These are phyloP conservation scores for Chaetoceros muelleri DNA, from an alignment of 108 stramenopile genomes.

Conservation along the genomic window DNA sequence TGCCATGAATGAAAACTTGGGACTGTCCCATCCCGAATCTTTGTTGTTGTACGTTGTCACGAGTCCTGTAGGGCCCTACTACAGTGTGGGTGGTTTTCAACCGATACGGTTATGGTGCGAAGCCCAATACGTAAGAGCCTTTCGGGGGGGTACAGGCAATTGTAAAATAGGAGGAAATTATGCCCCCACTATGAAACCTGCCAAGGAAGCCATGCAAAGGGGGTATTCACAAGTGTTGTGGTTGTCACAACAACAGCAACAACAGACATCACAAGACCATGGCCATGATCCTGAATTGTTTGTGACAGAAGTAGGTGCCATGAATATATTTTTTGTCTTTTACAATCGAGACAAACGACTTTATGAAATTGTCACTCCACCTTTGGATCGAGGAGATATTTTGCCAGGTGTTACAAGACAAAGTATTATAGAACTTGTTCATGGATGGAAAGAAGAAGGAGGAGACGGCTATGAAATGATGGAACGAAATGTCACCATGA, in stretches of 20 bases:
- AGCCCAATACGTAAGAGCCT: slow-evolving; percentile 81
- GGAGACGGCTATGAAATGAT: slow-evolving; percentile 58
- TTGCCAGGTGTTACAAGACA: slow-evolving; percentile 90
- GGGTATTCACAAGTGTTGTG: slow-evolving; percentile 90
- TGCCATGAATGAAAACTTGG: slow-evolving; percentile 79
- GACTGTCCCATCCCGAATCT: slow-evolving; percentile 52
- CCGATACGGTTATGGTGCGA: slow-evolving; percentile 86
- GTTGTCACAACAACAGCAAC: too few relatives aligned
- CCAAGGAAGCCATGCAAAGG: slow-evolving; percentile 49
- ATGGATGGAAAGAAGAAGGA: too few relatives aligned
- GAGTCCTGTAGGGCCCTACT: slow-evolving; percentile 89
- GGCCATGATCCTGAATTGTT: slow-evolving; percentile 74
- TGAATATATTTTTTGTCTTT: slow-evolving; percentile 93
- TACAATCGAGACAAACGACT: slow-evolving; percentile 40
- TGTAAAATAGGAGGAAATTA: slow-evolving; percentile 94
- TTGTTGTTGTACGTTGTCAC: slow-evolving; percentile 76
- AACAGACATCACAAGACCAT: too few relatives aligned
- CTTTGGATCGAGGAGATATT: slow-evolving; percentile 86
- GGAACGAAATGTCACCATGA: slow-evolving; percentile 72
- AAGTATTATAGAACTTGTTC: slow-evolving; percentile 69
- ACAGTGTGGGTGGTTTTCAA: slow-evolving; percentile 85
- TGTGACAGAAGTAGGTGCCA: slow-evolving; percentile 95
- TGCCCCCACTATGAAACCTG: slow-evolving; percentile 87
- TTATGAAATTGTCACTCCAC: slow-evolving; percentile 85
- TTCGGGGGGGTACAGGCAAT: slow-evolving; percentile 91